Evolutionary conservation across 1,284 basidiomycete genomes (phyloP), one percentile per base, ranked within the genome.

Genomic region (Cutaneotrichosporon sp.): DNA sequence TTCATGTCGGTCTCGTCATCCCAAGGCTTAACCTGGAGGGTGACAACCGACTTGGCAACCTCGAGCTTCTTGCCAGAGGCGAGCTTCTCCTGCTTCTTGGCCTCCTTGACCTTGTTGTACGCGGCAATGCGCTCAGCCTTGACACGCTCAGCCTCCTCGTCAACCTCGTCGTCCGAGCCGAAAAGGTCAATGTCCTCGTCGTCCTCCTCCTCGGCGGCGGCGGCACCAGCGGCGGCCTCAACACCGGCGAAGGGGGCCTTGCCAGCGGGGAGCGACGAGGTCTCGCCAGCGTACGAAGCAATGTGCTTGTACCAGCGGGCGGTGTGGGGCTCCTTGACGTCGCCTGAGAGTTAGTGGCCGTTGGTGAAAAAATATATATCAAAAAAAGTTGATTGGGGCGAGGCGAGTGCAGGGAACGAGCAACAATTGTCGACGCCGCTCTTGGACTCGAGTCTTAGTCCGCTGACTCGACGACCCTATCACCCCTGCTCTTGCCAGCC

Each of bases 1-100:
- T 79, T 85, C 92, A 99, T 94, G 84, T 98, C 92, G 66, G 96
- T 99, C 85, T 97, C 94, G 81, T 98, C 95, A 80, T 99, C 96
- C 96, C 95, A 96, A 56, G 95, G 96, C 84, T 98, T 99, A 70
- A 99, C 93, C 73, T 98, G 94, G 74, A 98, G 84, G 61, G 97
- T 99, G 65, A 81, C 80, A 62, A 83, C 84, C 59, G 69, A 93
- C 91, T 97, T 97, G 78, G 93, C 94, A 66, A 87, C 80, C 63
- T 75, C 79, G 61, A 79, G 82, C 56, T 88, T 85, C 84, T 94
- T 93, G 65, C 78, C 79, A 60, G 79, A 76, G 58, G 83, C 80
- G 50, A 78, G 71, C 73, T 82, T 83, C 73, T 82, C 82, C 62
- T 76, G 75, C 70, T 89, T 88, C 85, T 98, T 98, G 78, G 84